These are phyloP conservation scores for Leucoagaricus sp. DNA, from an alignment of 1,284 basidiomycete species.

Conservation along the genomic window DNA sequence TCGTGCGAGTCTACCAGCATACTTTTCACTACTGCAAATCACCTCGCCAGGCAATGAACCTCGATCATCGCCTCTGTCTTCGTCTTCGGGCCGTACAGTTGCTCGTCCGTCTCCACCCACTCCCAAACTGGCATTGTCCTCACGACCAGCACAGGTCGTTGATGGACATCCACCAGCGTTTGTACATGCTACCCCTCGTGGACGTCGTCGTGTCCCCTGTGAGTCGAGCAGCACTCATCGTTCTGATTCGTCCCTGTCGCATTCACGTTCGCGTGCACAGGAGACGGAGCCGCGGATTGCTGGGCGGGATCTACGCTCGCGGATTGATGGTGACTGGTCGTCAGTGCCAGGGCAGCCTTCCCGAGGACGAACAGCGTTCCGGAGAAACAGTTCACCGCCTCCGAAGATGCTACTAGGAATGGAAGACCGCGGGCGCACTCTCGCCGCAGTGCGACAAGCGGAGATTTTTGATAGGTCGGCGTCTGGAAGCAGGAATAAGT, in stretches of 20 bases:
- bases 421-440: slow-evolving; percentile 24
- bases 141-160: slow-evolving; percentile 25
- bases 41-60: slow-evolving; percentile 37
- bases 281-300: slow-evolving; percentile 20
- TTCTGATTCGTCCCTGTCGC: slow-evolving; percentile 27
- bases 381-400: slow-evolving; percentile 54
- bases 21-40: slow-evolving; percentile 71
- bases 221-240: slow-evolving; percentile 32
- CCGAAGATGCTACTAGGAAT: slow-evolving; percentile 40
- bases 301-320: slow-evolving; percentile 26
- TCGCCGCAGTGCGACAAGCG: slow-evolving; percentile 24
- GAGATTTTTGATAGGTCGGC: slow-evolving; percentile 22
- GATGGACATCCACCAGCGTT: slow-evolving; percentile 23
- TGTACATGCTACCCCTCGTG: slow-evolving; percentile 45
- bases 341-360: slow-evolving; percentile 21
- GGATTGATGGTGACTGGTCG: slow-evolving; percentile 26
- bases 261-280: slow-evolving; percentile 36
- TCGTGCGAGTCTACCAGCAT: slow-evolving; percentile 73
- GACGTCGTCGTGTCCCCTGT: slow-evolving; percentile 45
- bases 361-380: slow-evolving; percentile 46
- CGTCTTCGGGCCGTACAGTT: slow-evolving; percentile 51
- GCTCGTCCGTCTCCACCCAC: slow-evolving; percentile 58
- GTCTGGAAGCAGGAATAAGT: slow-evolving; percentile 25
- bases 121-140: slow-evolving; percentile 44
- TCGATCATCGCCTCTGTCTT: slow-evolving; percentile 42